Base-by-base conservation (phyloP, 2,329 filamentous ascomycete species). In the Colletotrichum paranaense region DNA sequence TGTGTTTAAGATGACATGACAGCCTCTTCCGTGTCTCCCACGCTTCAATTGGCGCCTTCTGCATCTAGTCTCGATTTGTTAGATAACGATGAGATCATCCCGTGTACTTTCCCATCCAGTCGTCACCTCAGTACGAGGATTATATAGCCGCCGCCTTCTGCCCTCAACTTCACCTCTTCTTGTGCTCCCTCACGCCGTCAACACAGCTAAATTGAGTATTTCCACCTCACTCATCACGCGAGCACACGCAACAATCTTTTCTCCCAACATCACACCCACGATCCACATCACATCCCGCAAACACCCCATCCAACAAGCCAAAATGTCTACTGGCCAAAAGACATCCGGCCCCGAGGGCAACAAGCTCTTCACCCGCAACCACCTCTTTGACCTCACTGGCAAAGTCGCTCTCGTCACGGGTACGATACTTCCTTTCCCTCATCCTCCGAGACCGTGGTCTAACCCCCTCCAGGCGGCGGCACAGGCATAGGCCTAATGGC, bases 401-500 rank as follows among this genome's bases (percentile, higher is more conserved):
- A 83, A 81, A 62, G 84, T 87, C 1, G 86, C 85, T 49, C 83
- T 87, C 16, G 82, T 87, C 26, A 87, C 85, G 2, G 85, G 84
- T 84, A 68, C 42, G 79, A n/a, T 8, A 38, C 35, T 2, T 8
- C 16, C 16, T n/a, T 3, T 19, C 0, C 9, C 38, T 65, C 30
- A 16, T 32, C n/a, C 24, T 9, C n/a, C 12, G 16, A 22, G 16
- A 28, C 19, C 24, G 42, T 26, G 24, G 38, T 38, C 67, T 66
- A 42, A 57, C 52, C 14, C 38, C 26, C 49, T 49, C 6, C 52
- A 85, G 84, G 86, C 28, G 87, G 88, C 55, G 88, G 88, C 38
- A 89, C 91, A 69, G 91, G 91, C 30, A 92, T 93, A 65, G 92
- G 92, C 5, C 87, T 92, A 67, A 93, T 93, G 91, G 91, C 91